Evolutionary conservation across 352 stramenopile genomes (phyloP), one percentile per base, ranked within the genome.

Genomic region (Phytopythium helicoides): DNA sequence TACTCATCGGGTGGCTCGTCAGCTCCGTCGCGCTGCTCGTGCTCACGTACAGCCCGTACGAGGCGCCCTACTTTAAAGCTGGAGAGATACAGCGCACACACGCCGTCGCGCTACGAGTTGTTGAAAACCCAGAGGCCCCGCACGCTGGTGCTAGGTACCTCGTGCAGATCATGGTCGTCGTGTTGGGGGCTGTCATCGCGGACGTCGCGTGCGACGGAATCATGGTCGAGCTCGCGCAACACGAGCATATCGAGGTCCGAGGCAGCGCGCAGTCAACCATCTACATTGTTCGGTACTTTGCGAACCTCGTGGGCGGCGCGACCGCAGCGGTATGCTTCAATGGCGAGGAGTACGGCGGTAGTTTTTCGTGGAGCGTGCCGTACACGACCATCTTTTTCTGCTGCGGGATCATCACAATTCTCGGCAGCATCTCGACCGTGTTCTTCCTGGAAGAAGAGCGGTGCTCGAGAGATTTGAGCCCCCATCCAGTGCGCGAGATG

Each of bases 151-250:
- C 64, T 0, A 60, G 57, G n/a, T 93, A 85, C 52, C 58, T 89
- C 3, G 41, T 90, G 10, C 58, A 77, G n/a, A 62, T 88, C 23
- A 67, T 83, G 44, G 39, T 89, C 0, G 76, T 85, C 15, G 81
- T 73, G 21, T 57, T 86, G 0, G 75, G 73, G 28, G 86, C 86
- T 47, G 76, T 89, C 23, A 86, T 89, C 49, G 74, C 76, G 2
- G 81, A 86, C 45, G 76, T 89, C 16, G 72, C 75, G 3, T 83
- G 70, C 23, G 78, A 91, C 41, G 78, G 72, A 3, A 63, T 88
- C 45, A 83, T 91, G 66, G 76, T 88, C 46, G 78, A 87, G 34
- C 68, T 86, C 34, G 77, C 81, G 21, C 81, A 89, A 56, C 69
- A 83, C 38, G 77, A 91, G 39, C 73, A 78, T 16, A 77, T 87